Evolutionary conservation across 2,329 filamentous ascomycete species (phyloP), one percentile per base, ranked within the genome.

Genomic region (Thermoascus crustaceus): DNA sequence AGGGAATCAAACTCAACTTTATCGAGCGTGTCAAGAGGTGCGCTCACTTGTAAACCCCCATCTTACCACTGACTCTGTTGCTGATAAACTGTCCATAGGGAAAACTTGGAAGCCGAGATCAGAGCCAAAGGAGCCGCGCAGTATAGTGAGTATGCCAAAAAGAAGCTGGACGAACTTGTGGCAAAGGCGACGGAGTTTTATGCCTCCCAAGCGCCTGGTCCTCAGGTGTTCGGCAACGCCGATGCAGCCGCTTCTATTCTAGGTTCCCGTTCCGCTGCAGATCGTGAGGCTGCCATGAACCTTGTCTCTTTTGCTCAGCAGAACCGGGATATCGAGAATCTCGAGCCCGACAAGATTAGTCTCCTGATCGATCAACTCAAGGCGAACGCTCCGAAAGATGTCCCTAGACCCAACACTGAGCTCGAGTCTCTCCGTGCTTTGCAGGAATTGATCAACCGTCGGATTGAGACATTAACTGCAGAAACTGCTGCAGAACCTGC

Each of bases 1-100:
- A 69, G 49, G 78, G 78, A 22, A 69, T 87, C 46, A 73, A 82
- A 49, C 67, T 79, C 8, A 79, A 86, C 53, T 87, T 94, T 56
- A 76, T 94, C 40, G 66, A 70, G 52, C 72, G 71, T 43, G 66
- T 77, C 45, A 76, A 75, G 54, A 58, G 56, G 63, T 53, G 34
- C 32, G 50, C 44, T 24, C 7, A 11, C n/a, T n/a, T 29, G 6
- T 5, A 29, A 5, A 17, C 19, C 18, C n/a, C 24, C 8, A 11
- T 9, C 10, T 27, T 19, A 17, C 18, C 11, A 22, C 14, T 29
- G 9, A 18, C 13, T 34, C 22, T 26, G 7, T 32, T 30, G 6
- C 19, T 32, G 13, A 42, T 47, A 36, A 48, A 34, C 7, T 18
- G 35, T 7, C 31, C 34, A 17, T 35, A 49, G 47, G 38, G 47